Base-by-base conservation (phyloP, 164 flowering plant species). In the Liriodendron chinense region DNA sequence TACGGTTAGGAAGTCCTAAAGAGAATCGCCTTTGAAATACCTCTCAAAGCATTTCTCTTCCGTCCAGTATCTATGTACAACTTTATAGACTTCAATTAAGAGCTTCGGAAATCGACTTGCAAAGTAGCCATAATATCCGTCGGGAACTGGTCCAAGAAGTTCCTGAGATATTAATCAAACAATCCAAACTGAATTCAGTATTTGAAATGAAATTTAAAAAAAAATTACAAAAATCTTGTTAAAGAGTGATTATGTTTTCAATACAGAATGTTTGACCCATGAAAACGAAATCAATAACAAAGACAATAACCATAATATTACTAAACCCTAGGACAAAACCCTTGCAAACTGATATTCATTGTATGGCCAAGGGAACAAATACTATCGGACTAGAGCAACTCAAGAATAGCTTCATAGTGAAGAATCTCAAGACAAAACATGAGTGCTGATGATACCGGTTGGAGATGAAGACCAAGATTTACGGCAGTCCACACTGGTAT, bases 11-110 rank as follows among this genome's bases (percentile, higher is more conserved):
- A 34, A 34, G 43, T 34, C 43, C 5, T 34, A 34, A 34, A 4
- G 43, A 34, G 43, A 34, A 34, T 34, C 22, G 56, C 83, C 65
- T 65, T 59, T 83, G 62, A 89, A 86, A 69, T 94, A 94, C 81
- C 88, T 91, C 68, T 65, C 59, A 72, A 92, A 92, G 73, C 85
- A 82, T 64, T 85, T 87, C 68, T 93, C 99, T n/a, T 84, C 87
- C 74, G 73, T 81, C 74, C 95, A 91, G 76, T 80, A 75, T 59
- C 10, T 72, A 76, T 28, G 47, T 16, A 90, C 73, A 26, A 96
- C 95, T 80, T 87, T 90, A 83, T 90, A 94, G 20, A 92, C 97
- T 86, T 96, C 93, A 25, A 89, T 90, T 74, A 93, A 79, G 68
- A 96, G 86, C 72, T 75, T 87, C 1, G 99, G 99, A 74, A 89